phyloP scores from a whole-genome alignment of 2,329 filamentous ascomycete species.

The Exophiala sideris region DNA sequence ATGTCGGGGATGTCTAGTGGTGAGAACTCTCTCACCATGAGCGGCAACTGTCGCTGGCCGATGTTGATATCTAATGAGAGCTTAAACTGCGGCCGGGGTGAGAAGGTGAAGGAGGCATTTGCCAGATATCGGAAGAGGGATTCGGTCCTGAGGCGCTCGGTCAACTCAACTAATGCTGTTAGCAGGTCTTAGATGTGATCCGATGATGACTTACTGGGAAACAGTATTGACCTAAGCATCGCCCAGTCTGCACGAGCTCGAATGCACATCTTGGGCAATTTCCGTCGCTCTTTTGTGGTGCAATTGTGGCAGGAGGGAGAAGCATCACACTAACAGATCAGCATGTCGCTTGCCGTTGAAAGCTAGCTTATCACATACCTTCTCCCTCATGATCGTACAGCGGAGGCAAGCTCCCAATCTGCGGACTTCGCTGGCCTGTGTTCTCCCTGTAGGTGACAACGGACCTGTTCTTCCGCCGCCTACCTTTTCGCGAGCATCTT shows the following conservation, averaged over 20 bases:
- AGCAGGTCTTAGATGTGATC: background rate
- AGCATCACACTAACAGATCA: conserved; percentile 16
- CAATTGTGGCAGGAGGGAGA: conserved; percentile 12
- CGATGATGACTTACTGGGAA: conserved; percentile 12
- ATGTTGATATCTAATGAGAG: conserved; percentile 16
- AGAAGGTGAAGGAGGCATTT: conserved; percentile 5
- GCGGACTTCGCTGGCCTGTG: conserved; percentile 20
- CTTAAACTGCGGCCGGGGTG: conserved; percentile 3
- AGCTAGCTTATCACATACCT: conserved; percentile 18
- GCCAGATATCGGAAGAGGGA: conserved; percentile 10
- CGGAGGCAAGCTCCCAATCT: conserved; percentile 22
- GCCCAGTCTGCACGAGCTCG: conserved; percentile 14
- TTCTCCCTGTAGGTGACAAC: conserved; percentile 11
- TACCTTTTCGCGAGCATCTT: conserved; percentile 9
- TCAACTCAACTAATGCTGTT: conserved; percentile 15
- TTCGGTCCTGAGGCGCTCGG: conserved; percentile 4
- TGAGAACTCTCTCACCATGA: conserved; percentile 15
- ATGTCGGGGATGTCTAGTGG: conserved; percentile 10
- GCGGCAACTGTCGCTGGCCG: conserved; percentile 3
- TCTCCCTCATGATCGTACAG: conserved; percentile 25
- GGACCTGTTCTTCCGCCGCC: conserved; percentile 17
- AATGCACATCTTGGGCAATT: conserved; percentile 20
- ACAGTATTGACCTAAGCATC: conserved; percentile 4
- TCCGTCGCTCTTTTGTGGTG: conserved; percentile 20
- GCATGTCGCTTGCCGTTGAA: conserved; percentile 27